phyloP scores from a whole-genome alignment of 2,329 filamentous ascomycete species.

The Ceratocystis smalleyi region DNA sequence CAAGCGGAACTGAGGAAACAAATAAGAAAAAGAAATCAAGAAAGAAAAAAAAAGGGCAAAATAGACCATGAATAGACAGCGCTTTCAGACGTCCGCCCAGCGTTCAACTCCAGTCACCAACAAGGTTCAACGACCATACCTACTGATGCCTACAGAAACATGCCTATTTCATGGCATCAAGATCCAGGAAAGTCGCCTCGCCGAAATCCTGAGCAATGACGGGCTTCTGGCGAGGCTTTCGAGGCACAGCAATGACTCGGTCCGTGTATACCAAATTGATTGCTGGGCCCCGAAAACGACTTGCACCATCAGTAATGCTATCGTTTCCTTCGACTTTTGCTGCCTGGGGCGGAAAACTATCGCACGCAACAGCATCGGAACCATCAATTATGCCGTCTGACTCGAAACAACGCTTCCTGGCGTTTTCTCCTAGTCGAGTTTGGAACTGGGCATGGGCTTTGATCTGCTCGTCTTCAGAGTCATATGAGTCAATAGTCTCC shows the following conservation, averaged over 20 bases:
- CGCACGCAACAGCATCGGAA: neutral
- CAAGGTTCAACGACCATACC: no score
- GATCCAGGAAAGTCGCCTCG: constrained; percentile 48
- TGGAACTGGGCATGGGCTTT: constrained; percentile 20
- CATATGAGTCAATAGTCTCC: constrained; percentile 31
- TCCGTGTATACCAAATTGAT: constrained; percentile 26
- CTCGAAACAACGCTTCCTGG: constrained; percentile 32
- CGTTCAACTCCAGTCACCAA: no score
- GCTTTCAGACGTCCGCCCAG: no score
- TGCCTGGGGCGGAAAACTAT: neutral
- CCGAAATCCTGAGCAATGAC: constrained; percentile 41
- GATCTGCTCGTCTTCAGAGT: constrained; percentile 17
- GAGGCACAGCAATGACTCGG: constrained; percentile 36
- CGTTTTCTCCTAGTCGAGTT: neutral
- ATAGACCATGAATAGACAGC: neutral
- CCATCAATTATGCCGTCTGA: constrained; percentile 26
- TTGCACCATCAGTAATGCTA: no score
- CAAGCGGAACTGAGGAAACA: neutral
- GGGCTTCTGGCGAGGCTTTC: constrained; percentile 13
- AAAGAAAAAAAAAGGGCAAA: neutral
- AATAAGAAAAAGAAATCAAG: neutral
- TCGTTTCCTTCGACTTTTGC: neutral
- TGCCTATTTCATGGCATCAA: neutral
- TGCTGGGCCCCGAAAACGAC: constrained; percentile 25
- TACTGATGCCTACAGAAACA: no score